Base-by-base conservation (phyloP, 768 basidiomycete species). In the Pholiota molesta region DNA sequence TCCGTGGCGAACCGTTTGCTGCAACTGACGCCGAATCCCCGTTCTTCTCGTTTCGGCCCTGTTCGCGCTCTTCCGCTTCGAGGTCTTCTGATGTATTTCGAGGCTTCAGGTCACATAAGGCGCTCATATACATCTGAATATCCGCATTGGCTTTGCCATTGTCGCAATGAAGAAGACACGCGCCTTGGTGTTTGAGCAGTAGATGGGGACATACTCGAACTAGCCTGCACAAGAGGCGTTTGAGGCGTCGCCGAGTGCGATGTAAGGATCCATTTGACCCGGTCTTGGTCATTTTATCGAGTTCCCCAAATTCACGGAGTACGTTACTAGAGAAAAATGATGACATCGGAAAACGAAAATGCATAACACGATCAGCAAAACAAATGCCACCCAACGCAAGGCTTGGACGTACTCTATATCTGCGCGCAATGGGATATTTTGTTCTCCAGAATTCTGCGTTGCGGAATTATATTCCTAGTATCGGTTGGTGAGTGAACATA, bases 401-500 rank as follows among this genome's bases (percentile, higher is more conserved):
- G 62, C 14, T 57, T 23, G 1, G 42, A 79, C 86, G 62, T 69
- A 90, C 90, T 82, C 81, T 79, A 83, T 75, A 70, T 92, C 89
- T 66, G 86, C 79, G 45, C 82, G 78, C 73, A 87, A 83, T 65
- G 81, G 82, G 56, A 81, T 77, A 66, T 88, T 88, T 31, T 86
- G 83, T 75, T 89, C 86, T 52, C 84, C 85, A 23, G 88, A 87
- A 29, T 79, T 78, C 58, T 80, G 81, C 29, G 86, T 78, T 65
- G 89, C 88, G 31, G 80, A 74, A 61, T 78, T 79, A 2, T 80
- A 76, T 67, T 87, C 87, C 74, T 88, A 85, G 72, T 82, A 79
- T 80, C n/a, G 82, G 85, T 89, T 74, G 9, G 42, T 47, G 26
- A 57, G 49, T 55, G 37, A 47, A 17, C 40, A n/a, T 52, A 28